Evolutionary conservation across 2,329 filamentous ascomycete species (phyloP).

Genomic region (Epicoccum sorghinum): DNA sequence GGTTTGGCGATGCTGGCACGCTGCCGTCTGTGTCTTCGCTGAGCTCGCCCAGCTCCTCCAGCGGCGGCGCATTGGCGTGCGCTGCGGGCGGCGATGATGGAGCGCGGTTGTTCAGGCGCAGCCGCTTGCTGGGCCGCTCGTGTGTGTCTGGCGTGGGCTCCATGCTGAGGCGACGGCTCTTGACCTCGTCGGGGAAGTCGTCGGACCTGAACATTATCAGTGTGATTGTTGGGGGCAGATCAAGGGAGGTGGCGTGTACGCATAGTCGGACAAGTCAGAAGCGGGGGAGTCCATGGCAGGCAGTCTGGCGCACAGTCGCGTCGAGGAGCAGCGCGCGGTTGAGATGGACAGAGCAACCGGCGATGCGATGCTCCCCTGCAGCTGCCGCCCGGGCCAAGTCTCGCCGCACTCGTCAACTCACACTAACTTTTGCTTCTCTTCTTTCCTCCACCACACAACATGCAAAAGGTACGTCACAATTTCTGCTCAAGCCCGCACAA

Average conservation of each 20-base stretch:
- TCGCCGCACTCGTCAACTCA: conserved; percentile 13
- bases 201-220: conserved; percentile 52
- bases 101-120: conserved; percentile 43
- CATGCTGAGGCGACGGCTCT: conserved; percentile 47
- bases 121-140: conserved; percentile 49
- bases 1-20: conserved; percentile 62
- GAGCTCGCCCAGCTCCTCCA: conserved; percentile 65
- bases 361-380: not conserved
- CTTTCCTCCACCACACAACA: conserved; percentile 3
- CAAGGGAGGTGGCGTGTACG: conserved; percentile 22
- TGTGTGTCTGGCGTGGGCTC: conserved; percentile 48
- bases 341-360: not conserved
- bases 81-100: conserved; percentile 40
- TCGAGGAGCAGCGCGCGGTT: not conserved
- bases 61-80: conserved; percentile 20
- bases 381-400: conserved; percentile 6
- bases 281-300: conserved; percentile 59
- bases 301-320: conserved; percentile 1
- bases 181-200: conserved; percentile 65
- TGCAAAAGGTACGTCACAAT: conserved; percentile 20
- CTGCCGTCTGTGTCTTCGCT: conserved; percentile 89
- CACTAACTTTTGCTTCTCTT: conserved; percentile 1
- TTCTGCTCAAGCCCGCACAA: conserved; percentile 2
- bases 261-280: conserved; percentile 69
- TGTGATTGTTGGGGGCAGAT: too few relatives aligned